A percentile compares a stretch with the other conserved stretches of the same genome.
Conservation (phyloP, 225 moss, liverwort and hornwort species). For the Thuidium tamariscinum region DNA sequence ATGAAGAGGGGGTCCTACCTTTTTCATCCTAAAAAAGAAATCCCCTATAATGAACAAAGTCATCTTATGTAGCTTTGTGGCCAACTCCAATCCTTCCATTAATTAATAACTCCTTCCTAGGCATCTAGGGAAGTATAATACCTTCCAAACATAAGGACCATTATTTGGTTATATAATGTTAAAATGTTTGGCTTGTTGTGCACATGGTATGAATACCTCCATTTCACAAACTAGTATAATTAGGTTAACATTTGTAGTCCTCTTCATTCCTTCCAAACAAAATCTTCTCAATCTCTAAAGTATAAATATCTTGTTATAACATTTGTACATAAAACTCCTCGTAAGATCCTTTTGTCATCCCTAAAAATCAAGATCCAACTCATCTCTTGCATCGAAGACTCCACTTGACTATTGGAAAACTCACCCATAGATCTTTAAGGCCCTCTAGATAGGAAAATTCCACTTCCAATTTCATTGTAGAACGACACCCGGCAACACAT, state of each 20-base stretch:
- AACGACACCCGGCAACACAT: not conserved
- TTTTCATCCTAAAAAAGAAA: rapidly evolving
- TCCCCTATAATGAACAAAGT: not conserved
- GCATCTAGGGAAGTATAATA: rapidly evolving
- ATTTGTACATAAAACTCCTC: not conserved
- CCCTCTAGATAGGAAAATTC: not conserved
- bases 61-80: not conserved
- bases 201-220: rapidly evolving
- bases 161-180: not conserved
- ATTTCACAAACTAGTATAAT: not conserved
- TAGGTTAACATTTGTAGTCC: not conserved
- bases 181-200: not conserved
- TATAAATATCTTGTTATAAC: too few species aligned
- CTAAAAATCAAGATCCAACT: not conserved
- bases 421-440: not conserved
- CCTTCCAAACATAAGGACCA: not conserved
- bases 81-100: not conserved
- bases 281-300: not conserved
- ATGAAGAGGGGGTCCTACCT: too few species aligned
- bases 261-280: not conserved
- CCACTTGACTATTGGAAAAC: not conserved
- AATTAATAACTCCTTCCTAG: rapidly evolving
- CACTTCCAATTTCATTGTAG: not conserved
- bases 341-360: not conserved
- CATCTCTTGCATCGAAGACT: not conserved